Base-by-base conservation (phyloP, 331 rosid genomes). In the Rosa hybrid region DNA sequence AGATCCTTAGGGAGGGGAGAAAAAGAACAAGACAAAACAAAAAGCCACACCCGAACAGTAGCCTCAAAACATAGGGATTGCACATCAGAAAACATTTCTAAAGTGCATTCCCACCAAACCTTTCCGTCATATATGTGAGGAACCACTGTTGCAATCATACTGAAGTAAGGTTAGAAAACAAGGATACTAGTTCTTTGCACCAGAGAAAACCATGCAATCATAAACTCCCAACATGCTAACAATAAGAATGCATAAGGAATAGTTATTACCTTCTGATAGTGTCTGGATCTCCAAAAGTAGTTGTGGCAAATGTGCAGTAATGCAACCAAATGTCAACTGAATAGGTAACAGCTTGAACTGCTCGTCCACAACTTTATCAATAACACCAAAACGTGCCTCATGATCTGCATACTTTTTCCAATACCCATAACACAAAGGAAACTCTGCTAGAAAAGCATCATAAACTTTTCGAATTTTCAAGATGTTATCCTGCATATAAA, bases 351-450 rank as follows among this genome's bases (percentile, higher is more conserved):
- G 98, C 99, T 81, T 91, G 99, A 82, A 96, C 94, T 59, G 98
- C 97, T 69, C 97, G 92, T 74, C 97, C 81, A 96, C 92, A 85
- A 96, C 97, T 93, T 96, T 96, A 74, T 96, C 94, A 8, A 91
- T 87, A 30, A 92, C 84, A 17, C 99, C 98, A 59, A 89, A 84
- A 13, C 89, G 98, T 17, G 95, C 91, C 88, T 93, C 99, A 8
- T 96, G 99, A 72, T 96, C 98, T 16, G 99, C 97, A 83, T 96
- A 96, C 90, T 96, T 96, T 93, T 96, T 96, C 99, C 99, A 96
- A 81, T 96, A 96, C 59, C 99, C 99, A 81, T 92, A 96, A 85
- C 99, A 96, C 86, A 96, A 75, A 12, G 99, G 99, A 85, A 96
- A 96, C 77, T 96, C 99, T 1, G 89, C 97, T 76, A 96, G 82